These are phyloP conservation scores for Leccinum incarnatum DNA, from an alignment of 768 basidiomycete species.

Conservation along the genomic window DNA sequence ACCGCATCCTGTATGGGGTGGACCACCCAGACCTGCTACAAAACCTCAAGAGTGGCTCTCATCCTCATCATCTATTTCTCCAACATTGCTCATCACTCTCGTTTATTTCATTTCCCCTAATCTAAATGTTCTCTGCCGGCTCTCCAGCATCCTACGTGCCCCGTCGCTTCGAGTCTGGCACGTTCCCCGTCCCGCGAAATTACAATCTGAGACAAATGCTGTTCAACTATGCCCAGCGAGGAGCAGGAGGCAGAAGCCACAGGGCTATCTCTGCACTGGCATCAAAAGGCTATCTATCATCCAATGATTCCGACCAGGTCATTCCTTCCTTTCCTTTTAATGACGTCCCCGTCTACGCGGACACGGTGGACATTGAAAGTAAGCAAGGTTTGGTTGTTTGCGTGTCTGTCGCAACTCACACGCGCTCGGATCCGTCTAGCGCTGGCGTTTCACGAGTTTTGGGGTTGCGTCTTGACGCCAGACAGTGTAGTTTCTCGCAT, in stretches of 20 bases:
- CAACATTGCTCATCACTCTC: neutral
- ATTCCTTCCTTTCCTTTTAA: constrained; percentile 33
- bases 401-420: neutral
- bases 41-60: constrained; percentile 3
- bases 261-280: neutral
- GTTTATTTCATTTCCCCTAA: neutral
- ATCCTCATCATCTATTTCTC: neutral
- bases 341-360: constrained; percentile 30
- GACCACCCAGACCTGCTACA: constrained; percentile 15
- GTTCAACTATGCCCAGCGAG: constrained; percentile 17
- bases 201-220: constrained; percentile 30
- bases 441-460: constrained; percentile 33
- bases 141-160: constrained; percentile 15
- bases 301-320: constrained; percentile 25
- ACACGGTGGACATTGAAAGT: constrained; percentile 46
- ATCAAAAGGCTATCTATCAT: neutral
- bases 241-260: neutral
- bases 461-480: constrained; percentile 36
- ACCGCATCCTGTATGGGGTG: neutral
- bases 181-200: constrained; percentile 27
- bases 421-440: constrained; percentile 14
- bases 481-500: constrained; percentile 28
- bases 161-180: constrained; percentile 22
- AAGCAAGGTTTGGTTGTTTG: constrained; percentile 16
- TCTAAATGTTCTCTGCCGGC: neutral